phyloP scores from a whole-genome alignment of 768 basidiomycete species.

The Trichaptum fuscoviolaceum region DNA sequence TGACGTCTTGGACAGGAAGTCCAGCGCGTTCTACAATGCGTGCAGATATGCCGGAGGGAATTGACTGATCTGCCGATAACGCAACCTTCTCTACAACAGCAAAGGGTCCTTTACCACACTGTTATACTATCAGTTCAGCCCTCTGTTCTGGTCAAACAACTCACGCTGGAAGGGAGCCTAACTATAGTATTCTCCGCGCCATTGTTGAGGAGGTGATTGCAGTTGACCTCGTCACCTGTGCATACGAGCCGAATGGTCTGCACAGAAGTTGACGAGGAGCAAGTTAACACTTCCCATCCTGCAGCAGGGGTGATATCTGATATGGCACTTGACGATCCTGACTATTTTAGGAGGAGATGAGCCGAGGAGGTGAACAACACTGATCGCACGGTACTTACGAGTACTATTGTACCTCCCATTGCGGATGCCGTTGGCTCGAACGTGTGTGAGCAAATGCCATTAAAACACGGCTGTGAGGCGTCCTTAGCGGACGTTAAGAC shows the following conservation, averaged over 20 bases:
- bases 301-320: constrained; percentile 18
- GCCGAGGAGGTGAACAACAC: background rate
- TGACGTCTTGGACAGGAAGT: too few species aligned
- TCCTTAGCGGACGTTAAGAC: background rate
- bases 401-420: background rate
- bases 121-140: too few species aligned
- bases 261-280: constrained; percentile 8
- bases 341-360: background rate
- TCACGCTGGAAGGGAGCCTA: constrained; percentile 45
- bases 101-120: too few species aligned
- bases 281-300: constrained; percentile 18
- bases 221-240: constrained; percentile 18
- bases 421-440: background rate
- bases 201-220: constrained; percentile 34
- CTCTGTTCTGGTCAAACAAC: constrained; percentile 13
- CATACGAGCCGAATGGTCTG: constrained; percentile 11
- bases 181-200: constrained; percentile 45
- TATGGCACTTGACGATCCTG: constrained; percentile 5
- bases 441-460: background rate
- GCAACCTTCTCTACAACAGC: too few species aligned
- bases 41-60: too few species aligned
- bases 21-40: too few species aligned
- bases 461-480: background rate
- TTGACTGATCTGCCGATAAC: too few species aligned
- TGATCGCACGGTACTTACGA: background rate